phyloP scores from a whole-genome alignment of 2,329 filamentous ascomycete genomes.

The Massarina eburnea region DNA sequence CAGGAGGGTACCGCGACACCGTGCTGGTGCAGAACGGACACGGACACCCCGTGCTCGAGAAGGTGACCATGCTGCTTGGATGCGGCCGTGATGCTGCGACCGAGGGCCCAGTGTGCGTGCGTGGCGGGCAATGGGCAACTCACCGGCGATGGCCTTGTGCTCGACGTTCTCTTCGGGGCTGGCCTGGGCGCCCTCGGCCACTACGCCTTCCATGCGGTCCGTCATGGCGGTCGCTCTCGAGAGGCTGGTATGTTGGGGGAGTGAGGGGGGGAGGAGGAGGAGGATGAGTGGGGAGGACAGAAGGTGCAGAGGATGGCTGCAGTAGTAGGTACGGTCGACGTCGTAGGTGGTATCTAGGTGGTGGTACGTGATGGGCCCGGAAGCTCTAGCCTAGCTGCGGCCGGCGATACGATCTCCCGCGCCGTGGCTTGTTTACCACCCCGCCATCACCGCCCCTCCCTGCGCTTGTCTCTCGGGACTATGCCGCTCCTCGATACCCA shows the following conservation, averaged over 20 bases:
- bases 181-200: slow-evolving; percentile 44
- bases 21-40: slow-evolving; percentile 23
- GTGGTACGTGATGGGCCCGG: slow-evolving; percentile 6
- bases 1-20: slow-evolving; percentile 11
- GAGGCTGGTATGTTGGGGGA: slow-evolving; percentile 5
- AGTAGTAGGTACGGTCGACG: slow-evolving; percentile 11
- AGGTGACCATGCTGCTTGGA: slow-evolving; percentile 16
- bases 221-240: slow-evolving; percentile 44
- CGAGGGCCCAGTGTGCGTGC: slow-evolving; percentile 4
- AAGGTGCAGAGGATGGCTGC: slow-evolving; percentile 7
- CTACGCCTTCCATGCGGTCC: slow-evolving; percentile 54
- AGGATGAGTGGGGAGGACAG: background rate
- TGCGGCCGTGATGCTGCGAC: background rate
- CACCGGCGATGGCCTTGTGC: slow-evolving; percentile 44
- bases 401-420: slow-evolving; percentile 3
- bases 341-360: background rate
- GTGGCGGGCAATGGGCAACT: slow-evolving; percentile 14
- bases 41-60: slow-evolving; percentile 14
- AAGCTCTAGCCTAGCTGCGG: slow-evolving; percentile 14
- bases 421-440: slow-evolving; percentile 15
- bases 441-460: too few relatives aligned
- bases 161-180: slow-evolving; percentile 45
- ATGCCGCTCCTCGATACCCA: slow-evolving; percentile 52
- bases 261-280: background rate
- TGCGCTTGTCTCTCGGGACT: too few relatives aligned